Conservation (phyloP, 371 early-diverging fungal species). For the Chytridium lagenaria region DNA sequence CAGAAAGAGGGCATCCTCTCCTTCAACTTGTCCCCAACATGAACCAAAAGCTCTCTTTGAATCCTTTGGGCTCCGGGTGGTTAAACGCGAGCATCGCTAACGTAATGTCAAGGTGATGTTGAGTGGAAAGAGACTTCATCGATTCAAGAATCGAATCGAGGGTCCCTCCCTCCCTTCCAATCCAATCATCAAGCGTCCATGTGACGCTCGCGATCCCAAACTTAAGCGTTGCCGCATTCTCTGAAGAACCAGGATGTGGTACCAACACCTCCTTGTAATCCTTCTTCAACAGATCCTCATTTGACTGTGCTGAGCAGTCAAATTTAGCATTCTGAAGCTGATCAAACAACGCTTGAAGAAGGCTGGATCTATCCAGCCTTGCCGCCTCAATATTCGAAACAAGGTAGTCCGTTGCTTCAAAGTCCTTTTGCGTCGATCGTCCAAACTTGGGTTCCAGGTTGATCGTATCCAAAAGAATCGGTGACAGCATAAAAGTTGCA, state of each 20-base stretch:
- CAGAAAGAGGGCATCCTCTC: slow-evolving; percentile 23
- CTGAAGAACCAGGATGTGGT: slow-evolving; percentile 34
- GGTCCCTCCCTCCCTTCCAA: slow-evolving; percentile 45
- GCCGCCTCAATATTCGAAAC: background rate
- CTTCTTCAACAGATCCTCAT: slow-evolving; percentile 68
- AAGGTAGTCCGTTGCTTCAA: slow-evolving; percentile 51
- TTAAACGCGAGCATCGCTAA: slow-evolving; percentile 69
- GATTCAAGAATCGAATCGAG: slow-evolving; percentile 29
- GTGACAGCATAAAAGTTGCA: slow-evolving; percentile 59
- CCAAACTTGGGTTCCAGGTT: slow-evolving; percentile 62
- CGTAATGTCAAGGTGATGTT: slow-evolving; percentile 60
- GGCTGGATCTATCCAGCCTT: background rate
- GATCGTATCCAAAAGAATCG: slow-evolving; percentile 76
- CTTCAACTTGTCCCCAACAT: slow-evolving; percentile 41
- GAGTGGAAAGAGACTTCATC: slow-evolving; percentile 45
- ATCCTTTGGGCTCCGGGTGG: slow-evolving; percentile 47
- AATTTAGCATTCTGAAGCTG: slow-evolving; percentile 64
- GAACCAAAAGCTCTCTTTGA: slow-evolving; percentile 67
- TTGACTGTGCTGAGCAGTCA: slow-evolving; percentile 58
- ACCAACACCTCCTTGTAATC: slow-evolving; percentile 76
- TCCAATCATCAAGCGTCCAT: slow-evolving; percentile 63
- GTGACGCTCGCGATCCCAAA: slow-evolving; percentile 70
- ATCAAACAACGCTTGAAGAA: slow-evolving; percentile 46
- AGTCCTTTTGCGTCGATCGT: slow-evolving; percentile 64
- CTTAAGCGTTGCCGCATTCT: slow-evolving; percentile 22